Percentiles rank a stretch among this genome's conserved stretches.
Conservation (phyloP, 257 asterid genomes). For the Sherardia arvensis region DNA sequence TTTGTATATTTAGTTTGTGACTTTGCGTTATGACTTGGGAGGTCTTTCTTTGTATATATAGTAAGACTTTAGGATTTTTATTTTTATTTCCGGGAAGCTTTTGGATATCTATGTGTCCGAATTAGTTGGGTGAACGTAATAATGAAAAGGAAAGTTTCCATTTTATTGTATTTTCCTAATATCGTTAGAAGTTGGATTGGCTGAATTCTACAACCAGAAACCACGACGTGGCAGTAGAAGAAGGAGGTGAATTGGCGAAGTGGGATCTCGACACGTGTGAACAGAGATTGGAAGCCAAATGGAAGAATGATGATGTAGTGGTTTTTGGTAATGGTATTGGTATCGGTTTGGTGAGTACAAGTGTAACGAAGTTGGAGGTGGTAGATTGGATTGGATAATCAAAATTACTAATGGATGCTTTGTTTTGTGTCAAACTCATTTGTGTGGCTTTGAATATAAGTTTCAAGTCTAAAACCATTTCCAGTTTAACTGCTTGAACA, state of each 20-base stretch:
- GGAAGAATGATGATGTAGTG: neutral
- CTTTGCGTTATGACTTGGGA: conserved; percentile 6
- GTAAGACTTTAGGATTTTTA: neutral
- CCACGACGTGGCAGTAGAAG: conserved; percentile 44
- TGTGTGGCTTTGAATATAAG: neutral
- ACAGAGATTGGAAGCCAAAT: neutral
- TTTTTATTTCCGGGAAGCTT: neutral
- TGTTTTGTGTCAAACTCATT: conserved; percentile 23
- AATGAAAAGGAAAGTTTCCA: neutral
- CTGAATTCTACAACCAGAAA: conserved; percentile 45
- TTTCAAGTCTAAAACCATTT: no score
- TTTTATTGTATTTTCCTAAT: conserved; percentile 3
- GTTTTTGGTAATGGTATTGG: neutral
- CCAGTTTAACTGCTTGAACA: no score
- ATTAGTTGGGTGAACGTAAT: conserved; percentile 54
- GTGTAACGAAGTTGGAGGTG: conserved; percentile 16
- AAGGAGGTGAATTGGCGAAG: conserved; percentile 3
- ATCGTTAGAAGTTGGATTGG: conserved; percentile 14
- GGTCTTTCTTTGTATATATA: neutral
- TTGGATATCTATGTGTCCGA: conserved; percentile 16
- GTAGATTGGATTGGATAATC: conserved; percentile 35
- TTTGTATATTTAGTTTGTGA: neutral
- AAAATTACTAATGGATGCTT: conserved; percentile 23
- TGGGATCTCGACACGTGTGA: conserved; percentile 35
- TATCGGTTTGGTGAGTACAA: conserved; percentile 23